A percentile compares a stretch with the other conserved stretches of the same genome.
These are phyloP conservation scores for Microdochium trichocladiopsis DNA, from an alignment of 2,329 filamentous ascomycete species.

Conservation along the genomic window DNA sequence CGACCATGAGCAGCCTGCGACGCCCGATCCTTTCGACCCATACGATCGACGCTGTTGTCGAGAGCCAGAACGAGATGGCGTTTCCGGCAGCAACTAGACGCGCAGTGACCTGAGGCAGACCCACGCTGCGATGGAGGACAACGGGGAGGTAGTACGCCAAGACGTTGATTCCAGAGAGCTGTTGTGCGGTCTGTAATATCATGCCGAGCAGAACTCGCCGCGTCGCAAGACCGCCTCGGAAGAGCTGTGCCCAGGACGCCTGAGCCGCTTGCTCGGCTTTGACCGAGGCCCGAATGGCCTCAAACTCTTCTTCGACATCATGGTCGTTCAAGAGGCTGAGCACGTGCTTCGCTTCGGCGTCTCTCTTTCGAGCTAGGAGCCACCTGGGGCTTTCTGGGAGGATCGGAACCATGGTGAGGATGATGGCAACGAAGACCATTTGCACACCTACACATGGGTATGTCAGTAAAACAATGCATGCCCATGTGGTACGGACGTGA, in stretches of 20 bases:
- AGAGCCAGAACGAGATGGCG: constrained; percentile 2
- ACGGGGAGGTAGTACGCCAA: constrained; percentile 3
- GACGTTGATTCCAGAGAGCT: constrained; percentile 5
- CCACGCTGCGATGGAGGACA: constrained; percentile 2
- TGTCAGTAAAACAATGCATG: too few relatives aligned
- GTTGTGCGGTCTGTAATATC: constrained; percentile 1
- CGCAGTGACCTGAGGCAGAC: constrained; percentile 1
- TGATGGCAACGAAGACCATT: constrained; percentile 10
- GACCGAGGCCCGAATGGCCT: constrained; percentile 2
- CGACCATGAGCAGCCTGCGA: constrained; percentile 2
- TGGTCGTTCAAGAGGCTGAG: constrained; percentile 2
- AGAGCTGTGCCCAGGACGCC: constrained; percentile 3
- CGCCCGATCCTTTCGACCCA: constrained; percentile 3
- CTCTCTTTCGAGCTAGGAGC: constrained; percentile 26
- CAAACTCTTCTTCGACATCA: constrained; percentile 2
- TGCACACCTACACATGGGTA: constrained; percentile 10
- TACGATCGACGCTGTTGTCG: not conserved
- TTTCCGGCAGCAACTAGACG: constrained; percentile 3
- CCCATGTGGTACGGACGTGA: too few relatives aligned
- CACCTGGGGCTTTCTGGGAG: constrained; percentile 25
- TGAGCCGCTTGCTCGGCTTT: constrained; percentile 2
- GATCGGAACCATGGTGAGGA: constrained; percentile 7
- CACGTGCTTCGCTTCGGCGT: constrained; percentile 24
- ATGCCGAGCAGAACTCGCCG: constrained; percentile 2
- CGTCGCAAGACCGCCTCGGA: constrained; percentile 2